Base-by-base conservation (phyloP, 2,329 filamentous ascomycete species). In the Metarhizium sp. region DNA sequence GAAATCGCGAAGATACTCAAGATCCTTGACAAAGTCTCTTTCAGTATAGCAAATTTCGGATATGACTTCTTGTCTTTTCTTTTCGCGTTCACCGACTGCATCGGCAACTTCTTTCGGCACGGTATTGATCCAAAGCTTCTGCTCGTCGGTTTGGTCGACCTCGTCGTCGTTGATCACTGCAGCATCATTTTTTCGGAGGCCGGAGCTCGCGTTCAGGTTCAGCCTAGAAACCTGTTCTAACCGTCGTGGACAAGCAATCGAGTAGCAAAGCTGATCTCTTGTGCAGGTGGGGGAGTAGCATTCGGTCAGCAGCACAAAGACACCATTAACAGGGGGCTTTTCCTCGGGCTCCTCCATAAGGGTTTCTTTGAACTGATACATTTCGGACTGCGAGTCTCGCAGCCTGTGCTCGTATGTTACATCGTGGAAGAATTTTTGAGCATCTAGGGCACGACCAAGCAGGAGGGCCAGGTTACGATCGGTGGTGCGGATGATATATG, bases 1-100 rank as follows among this genome's bases (percentile, higher is more conserved):
- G 77, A 97, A 99, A 74, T 99, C 94, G 59, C 94, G 85, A 34
- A 99, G 78, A 67, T 99, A 99, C 71, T 99, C 94, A 64, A 99
- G 77, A 71, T 99, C 94, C 75, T 99, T 99, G 68, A 99, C 94
- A 65, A 99, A 99, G 73, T 99, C 94, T 63, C 94, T 84, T 70
- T 99, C 94, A 0, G 94, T 99, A 73, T 99, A 99, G 84, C 95
- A 96, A 59, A 97, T 86, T 70, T 99, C 94, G 6, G 92, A 96
- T 58, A 99, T 96, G 63, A 99, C 89, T 68, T 99, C 94, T 69
- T 99, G 94, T 48, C 94, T 84, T 76, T 97, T 97, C 84, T 96
- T 95, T 71, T 99, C 94, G 61, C 82, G 84, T 62, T 99, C 94
- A 51, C 85, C 85, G 34, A 96, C 86, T 66, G 86, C 89, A 63